phyloP scores from a whole-genome alignment of 257 asterid species.

The Solanum bukasovii region DNA sequence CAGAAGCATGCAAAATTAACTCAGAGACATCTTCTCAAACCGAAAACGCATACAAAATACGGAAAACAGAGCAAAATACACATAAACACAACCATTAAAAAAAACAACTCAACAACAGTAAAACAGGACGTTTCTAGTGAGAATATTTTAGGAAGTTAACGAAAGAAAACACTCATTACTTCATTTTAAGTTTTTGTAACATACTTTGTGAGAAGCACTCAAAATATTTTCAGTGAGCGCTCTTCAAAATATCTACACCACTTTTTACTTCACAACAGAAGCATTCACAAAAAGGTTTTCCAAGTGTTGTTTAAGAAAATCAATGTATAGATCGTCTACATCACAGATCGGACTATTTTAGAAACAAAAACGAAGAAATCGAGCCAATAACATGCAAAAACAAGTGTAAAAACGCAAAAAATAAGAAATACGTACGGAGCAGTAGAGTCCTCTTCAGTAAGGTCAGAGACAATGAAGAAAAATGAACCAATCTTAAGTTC shows the following conservation, averaged over 20 bases:
- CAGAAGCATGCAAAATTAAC: neutral
- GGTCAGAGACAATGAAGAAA: constrained; percentile 57
- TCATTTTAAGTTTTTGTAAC: neutral
- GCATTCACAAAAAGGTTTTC: neutral
- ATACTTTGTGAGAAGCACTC: neutral
- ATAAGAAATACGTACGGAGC: constrained; percentile 26
- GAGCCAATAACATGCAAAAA: too few relatives aligned
- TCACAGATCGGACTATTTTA: neutral
- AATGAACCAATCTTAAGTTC: constrained; percentile 65
- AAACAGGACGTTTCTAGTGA: neutral
- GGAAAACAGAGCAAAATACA: neutral
- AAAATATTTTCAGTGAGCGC: neutral
- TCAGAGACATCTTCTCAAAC: neutral
- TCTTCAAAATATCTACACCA: neutral
- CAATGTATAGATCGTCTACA: neutral
- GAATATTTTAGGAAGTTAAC: neutral
- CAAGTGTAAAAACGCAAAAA: neutral
- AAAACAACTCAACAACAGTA: neutral
- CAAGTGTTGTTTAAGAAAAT: neutral
- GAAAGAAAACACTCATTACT: neutral
- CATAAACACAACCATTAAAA: neutral
- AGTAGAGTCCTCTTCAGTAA: constrained; percentile 27
- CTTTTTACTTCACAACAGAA: neutral
- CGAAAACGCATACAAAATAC: neutral
- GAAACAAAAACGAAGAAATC: neutral